phyloP scores from a whole-genome alignment of 2,329 filamentous ascomycete genomes.

The Ophidiomyces ophidiicola region DNA sequence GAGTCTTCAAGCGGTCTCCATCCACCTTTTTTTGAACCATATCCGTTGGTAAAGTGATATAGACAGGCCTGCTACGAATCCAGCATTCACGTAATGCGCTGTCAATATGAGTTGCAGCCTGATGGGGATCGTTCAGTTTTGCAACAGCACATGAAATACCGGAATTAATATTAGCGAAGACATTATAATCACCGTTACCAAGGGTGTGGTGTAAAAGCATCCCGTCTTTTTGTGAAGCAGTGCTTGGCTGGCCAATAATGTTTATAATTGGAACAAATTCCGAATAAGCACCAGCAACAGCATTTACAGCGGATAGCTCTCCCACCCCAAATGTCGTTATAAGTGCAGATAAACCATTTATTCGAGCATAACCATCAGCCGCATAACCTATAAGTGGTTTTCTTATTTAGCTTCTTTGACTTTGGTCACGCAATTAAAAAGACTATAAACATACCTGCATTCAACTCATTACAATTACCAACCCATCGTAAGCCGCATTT shows the following conservation, averaged over 20 bases:
- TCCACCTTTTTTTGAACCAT: slow-evolving; percentile 56
- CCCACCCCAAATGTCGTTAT: slow-evolving; percentile 64
- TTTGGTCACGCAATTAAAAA: slow-evolving; percentile 11
- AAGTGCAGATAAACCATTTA: slow-evolving; percentile 55
- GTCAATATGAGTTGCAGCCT: slow-evolving; percentile 42
- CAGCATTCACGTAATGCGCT: slow-evolving; percentile 40
- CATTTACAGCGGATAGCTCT: slow-evolving; percentile 57
- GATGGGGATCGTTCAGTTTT: slow-evolving; percentile 36
- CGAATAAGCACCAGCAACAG: slow-evolving; percentile 59
- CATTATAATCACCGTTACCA: slow-evolving; percentile 44
- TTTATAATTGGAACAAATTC: slow-evolving; percentile 58
- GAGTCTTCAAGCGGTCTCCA: slow-evolving; percentile 53
- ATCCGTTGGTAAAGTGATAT: slow-evolving; percentile 43
- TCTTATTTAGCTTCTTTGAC: slow-evolving; percentile 10
- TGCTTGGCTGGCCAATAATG: slow-evolving; percentile 44
- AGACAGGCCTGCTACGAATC: slow-evolving; percentile 43
- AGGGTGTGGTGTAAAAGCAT: slow-evolving; percentile 54
- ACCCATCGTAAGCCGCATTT: slow-evolving; percentile 51
- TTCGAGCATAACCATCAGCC: slow-evolving; percentile 61
- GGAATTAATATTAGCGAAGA: slow-evolving; percentile 40
- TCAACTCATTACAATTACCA: slow-evolving; percentile 58
- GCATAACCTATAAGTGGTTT: slow-evolving; percentile 51
- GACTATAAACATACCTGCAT: slow-evolving; percentile 45
- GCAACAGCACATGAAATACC: slow-evolving; percentile 41
- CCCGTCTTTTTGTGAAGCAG: slow-evolving; percentile 34